Conservation (phyloP, 2,329 filamentous ascomycete species). For the Aspergillus sp. region DNA sequence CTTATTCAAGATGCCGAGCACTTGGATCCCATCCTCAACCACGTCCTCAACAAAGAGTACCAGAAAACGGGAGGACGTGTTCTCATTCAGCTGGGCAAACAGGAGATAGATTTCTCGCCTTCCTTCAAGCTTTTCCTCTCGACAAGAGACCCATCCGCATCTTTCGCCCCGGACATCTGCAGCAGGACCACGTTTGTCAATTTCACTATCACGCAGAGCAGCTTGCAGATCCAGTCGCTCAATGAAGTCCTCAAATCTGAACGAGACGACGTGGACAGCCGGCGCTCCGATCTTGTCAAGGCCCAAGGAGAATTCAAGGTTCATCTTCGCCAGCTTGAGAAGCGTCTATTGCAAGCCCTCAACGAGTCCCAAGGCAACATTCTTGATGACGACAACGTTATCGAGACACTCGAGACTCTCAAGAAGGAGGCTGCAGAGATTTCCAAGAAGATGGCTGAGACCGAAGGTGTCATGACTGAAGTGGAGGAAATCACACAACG, state of each 20-base stretch:
- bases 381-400: slow-evolving; percentile 95
- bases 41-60: slow-evolving; percentile 99
- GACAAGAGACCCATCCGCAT: slow-evolving; percentile 91
- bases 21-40: slow-evolving; percentile 93
- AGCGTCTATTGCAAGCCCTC: slow-evolving; percentile 86
- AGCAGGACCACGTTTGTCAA: slow-evolving; percentile 99
- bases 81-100: slow-evolving; percentile 95
- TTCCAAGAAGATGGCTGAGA: slow-evolving; percentile 92
- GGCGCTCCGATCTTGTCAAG: slow-evolving; percentile 96
- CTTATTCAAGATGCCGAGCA: slow-evolving; percentile 98
- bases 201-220: slow-evolving; percentile 98
- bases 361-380: slow-evolving; percentile 98
- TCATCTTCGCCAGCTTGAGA: slow-evolving; percentile 94
- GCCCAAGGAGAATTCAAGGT: slow-evolving; percentile 98
- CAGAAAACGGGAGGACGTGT: slow-evolving; percentile 98
- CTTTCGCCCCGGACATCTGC: slow-evolving; percentile 95
- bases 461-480: slow-evolving; percentile 96
- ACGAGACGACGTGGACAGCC: slow-evolving; percentile 93
- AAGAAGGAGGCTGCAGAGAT: slow-evolving; percentile 98
- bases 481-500: slow-evolving; percentile 94
- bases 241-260: slow-evolving; percentile 98
- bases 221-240: slow-evolving; percentile 94
- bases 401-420: slow-evolving; percentile 93
- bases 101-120: slow-evolving; percentile 98
- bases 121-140: slow-evolving; percentile 94